These are phyloP conservation scores for Mentha longifolia DNA, from an alignment of 257 asterid species.

Conservation along the genomic window DNA sequence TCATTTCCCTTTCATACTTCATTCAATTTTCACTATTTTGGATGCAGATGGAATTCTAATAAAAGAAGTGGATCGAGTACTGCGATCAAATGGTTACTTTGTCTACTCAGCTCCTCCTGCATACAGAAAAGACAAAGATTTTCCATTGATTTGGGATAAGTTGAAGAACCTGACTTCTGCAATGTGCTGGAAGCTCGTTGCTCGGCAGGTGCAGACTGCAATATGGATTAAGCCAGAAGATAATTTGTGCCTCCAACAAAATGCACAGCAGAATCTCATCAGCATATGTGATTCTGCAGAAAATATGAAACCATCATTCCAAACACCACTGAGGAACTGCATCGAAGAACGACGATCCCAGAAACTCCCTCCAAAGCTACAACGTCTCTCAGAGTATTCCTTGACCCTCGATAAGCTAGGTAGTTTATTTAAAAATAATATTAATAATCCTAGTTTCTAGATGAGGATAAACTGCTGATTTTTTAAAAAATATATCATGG, in stretches of 20 bases:
- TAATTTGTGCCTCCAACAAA: slow-evolving; percentile 63
- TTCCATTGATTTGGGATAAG: slow-evolving; percentile 80
- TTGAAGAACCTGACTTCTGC: slow-evolving; percentile 72
- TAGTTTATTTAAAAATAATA: slow-evolving; percentile 32
- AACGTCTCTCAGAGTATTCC: slow-evolving; percentile 80
- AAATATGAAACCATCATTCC: slow-evolving; percentile 42
- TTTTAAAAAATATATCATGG: too few relatives aligned
- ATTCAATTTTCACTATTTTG: not conserved
- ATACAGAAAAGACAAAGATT: slow-evolving; percentile 87
- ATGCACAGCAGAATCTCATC: slow-evolving; percentile 55
- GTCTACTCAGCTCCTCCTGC: slow-evolving; percentile 99
- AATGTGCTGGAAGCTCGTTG: slow-evolving; percentile 97
- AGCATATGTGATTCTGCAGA: slow-evolving; percentile 62
- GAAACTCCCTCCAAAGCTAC: slow-evolving; percentile 64
- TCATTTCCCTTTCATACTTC: not conserved
- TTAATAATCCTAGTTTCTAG: too few relatives aligned
- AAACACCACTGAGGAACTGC: slow-evolving; percentile 41
- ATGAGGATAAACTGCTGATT: too few relatives aligned
- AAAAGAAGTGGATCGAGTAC: slow-evolving; percentile 81
- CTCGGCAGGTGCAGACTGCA: slow-evolving; percentile 91
- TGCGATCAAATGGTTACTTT: slow-evolving; percentile 79
- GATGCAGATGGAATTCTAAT: slow-evolving; percentile 86
- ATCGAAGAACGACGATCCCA: slow-evolving; percentile 29
- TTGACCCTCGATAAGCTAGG: slow-evolving; percentile 63
- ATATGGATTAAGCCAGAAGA: slow-evolving; percentile 79